These are phyloP conservation scores for Moniliella sp. DNA, from an alignment of 1,284 basidiomycete species.

Conservation along the genomic window DNA sequence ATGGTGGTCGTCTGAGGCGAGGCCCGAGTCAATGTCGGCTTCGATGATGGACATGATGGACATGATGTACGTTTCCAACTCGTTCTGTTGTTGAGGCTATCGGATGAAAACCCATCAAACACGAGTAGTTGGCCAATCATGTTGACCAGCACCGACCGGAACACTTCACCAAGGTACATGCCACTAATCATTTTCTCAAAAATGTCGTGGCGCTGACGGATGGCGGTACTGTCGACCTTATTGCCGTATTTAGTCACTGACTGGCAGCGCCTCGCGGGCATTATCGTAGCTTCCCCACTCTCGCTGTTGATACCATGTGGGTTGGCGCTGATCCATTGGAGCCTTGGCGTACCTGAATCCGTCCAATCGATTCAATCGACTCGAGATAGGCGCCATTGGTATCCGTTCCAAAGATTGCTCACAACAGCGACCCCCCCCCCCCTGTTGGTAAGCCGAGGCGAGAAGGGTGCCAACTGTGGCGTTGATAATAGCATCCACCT, in stretches of 20 bases:
- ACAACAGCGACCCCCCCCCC: constrained; percentile 62
- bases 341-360: constrained; percentile 40
- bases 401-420: constrained; percentile 83
- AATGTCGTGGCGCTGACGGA: constrained; percentile 76
- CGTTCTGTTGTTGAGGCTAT: constrained; percentile 61
- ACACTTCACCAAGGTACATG: constrained; percentile 92
- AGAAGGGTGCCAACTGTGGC: constrained; percentile 79
- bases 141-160: constrained; percentile 61
- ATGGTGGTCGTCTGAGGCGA: constrained; percentile 3
- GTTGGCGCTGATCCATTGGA: constrained; percentile 6
- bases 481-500: constrained; percentile 85
- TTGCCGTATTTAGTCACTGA: constrained; percentile 79
- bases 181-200: constrained; percentile 98
- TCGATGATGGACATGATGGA: constrained; percentile 69
- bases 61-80: constrained; percentile 75
- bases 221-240: constrained; percentile 70
- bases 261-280: constrained; percentile 57
- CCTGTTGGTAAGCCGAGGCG: constrained; percentile 70
- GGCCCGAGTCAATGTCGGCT: constrained; percentile 35
- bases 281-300: constrained; percentile 96
- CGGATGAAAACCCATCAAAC: constrained; percentile 57
- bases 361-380: constrained; percentile 53
- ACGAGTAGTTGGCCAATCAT: constrained; percentile 55
- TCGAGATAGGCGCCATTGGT: constrained; percentile 96
- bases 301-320: constrained; percentile 80